phyloP scores from a whole-genome alignment of 257 asterid species.

The Jaltomata sinuosa region DNA sequence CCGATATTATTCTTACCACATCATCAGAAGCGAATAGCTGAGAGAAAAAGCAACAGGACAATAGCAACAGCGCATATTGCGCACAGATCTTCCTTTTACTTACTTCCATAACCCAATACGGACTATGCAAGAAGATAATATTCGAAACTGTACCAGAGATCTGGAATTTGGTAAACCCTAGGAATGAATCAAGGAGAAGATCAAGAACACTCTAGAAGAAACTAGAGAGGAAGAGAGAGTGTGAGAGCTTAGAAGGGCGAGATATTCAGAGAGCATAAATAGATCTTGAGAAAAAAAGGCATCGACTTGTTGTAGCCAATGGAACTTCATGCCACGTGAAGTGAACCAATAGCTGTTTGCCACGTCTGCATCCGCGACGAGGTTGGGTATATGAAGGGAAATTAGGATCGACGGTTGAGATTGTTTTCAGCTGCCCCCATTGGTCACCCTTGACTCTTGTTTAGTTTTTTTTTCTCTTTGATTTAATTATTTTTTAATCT shows the following conservation, averaged over 20 bases:
- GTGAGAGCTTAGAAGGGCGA: neutral
- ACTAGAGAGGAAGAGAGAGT: neutral
- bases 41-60: constrained; percentile 49
- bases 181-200: constrained; percentile 18
- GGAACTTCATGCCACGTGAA: constrained; percentile 17
- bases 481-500: neutral
- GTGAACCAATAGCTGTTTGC: neutral
- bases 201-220: neutral
- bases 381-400: neutral
- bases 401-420: constrained; percentile 11
- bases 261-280: constrained; percentile 8
- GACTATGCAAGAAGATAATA: neutral
- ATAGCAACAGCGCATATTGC: constrained; percentile 36
- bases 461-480: too few species aligned
- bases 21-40: constrained; percentile 66
- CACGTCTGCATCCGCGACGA: constrained; percentile 18
- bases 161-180: neutral
- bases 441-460: neutral
- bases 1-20: constrained; percentile 28
- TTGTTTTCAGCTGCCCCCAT: neutral
- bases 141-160: neutral
- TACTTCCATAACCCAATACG: neutral
- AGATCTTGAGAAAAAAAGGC: constrained; percentile 24
- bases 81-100: constrained; percentile 20
- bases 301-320: constrained; percentile 59